phyloP scores from a whole-genome alignment of 306 rosid genomes.

The Begonia loranthoides region DNA sequence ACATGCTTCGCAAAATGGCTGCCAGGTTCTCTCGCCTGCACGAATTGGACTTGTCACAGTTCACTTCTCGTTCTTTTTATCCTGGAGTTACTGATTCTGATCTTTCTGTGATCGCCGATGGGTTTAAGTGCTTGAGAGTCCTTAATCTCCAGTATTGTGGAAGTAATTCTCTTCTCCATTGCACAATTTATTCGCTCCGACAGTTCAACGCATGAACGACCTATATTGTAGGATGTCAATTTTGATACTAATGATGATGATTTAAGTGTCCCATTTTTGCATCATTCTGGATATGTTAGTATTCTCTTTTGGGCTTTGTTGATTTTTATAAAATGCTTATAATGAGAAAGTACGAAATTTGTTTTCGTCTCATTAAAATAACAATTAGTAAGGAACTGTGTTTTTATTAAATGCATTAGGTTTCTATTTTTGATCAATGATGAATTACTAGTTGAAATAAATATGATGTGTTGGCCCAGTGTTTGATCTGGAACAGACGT shows the following conservation, averaged over 20 bases:
- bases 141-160: slow-evolving; percentile 68
- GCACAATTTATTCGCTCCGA: background rate
- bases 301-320: no score
- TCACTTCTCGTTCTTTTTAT: slow-evolving; percentile 79
- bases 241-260: background rate
- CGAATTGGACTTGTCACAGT: slow-evolving; percentile 79
- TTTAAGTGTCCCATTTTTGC: no score
- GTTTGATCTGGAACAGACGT: no score
- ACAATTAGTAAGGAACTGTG: no score
- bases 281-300: no score
- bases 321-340: no score
- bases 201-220: background rate
- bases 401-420: no score
- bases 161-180: slow-evolving; percentile 23
- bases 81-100: slow-evolving; percentile 89
- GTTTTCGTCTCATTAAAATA: no score
- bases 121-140: slow-evolving; percentile 50
- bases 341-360: no score
- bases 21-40: slow-evolving; percentile 57
- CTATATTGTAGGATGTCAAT: slow-evolving; percentile 1
- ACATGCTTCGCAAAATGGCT: slow-evolving; percentile 73
- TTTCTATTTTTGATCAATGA: no score
- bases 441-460: no score
- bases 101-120: slow-evolving; percentile 57
- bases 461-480: no score